Base-by-base conservation (phyloP, 306 rosid species). In the Prunus mume region DNA sequence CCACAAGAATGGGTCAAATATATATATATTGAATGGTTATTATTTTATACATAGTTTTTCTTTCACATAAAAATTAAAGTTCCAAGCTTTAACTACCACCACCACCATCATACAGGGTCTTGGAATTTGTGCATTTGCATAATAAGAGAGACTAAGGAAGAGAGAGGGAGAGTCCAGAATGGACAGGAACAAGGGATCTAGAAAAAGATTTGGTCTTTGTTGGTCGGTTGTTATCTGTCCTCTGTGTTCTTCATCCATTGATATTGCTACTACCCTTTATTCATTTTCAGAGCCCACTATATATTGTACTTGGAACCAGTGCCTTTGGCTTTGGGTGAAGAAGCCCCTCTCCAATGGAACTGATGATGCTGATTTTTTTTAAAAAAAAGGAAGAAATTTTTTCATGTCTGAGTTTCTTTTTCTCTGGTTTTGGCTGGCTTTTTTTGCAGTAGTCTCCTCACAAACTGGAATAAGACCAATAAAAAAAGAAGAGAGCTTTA, bases 151-250 rank as follows among this genome's bases (percentile, higher is more conserved):
- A 47, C 9, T 47, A 47, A 47, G 76, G 71, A 83, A 80, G 43
- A 38, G 43, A 6, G 43, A 38, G 9, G 5, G 43, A 38, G 9
- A 38, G 43, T 38, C 43, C 43, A 7, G 43, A 34, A 34, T 34
- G 43, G 43, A 34, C 43, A 34, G 43, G 43, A 1, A 7, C 43
- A 85, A 81, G 45, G 88, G 89, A 93, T 90, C 96, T 83, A 69
- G 65, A 58, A 86, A 67, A 89, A 88, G 91, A 89, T 85, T 64
- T 77, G 92, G 83, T 86, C 84, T 77, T 85, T 65, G 88, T 83
- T 88, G 86, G 91, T 81, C 86, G 85, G 90, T 79, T 77, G 74
- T 75, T 27, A 68, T 79, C 15, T 87, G 90, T 87, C 89, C 89
- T 57, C 32, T 68, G 34, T 45, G 24, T 69, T 68, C 81, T 73